Evolutionary conservation across 2,329 filamentous ascomycete genomes (phyloP), one percentile per base, ranked within the genome.

Genomic region (Dothistroma septosporum): DNA sequence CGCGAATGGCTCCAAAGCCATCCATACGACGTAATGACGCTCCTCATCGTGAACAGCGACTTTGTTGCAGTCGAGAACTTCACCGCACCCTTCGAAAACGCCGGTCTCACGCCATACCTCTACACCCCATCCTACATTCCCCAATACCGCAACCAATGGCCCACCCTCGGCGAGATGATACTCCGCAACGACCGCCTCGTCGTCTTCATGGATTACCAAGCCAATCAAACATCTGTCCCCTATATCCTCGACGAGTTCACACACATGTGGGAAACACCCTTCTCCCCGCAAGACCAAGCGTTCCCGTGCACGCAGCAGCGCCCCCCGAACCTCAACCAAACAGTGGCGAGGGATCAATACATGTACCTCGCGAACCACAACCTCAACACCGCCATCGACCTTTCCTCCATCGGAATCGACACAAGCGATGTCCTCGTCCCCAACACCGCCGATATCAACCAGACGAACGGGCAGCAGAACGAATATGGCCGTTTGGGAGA

Each of bases 311-410:
- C 79, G 0, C 81, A 87, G 41, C 85, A 96, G 72, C 87, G 92
- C 0, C 92, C 92, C 0, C 90, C 90, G 0, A 78, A 83, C 48
- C 77, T 95, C 60, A 70, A 73, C 0, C 76, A 81, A 1, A 80
- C 84, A 8, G 82, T 84, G 2, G 73, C 74, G 16, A 72, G 72
- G 0, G 78, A 79, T 60, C 79, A 87, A 32, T 82, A 87, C 48
- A 81, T 96, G 76, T 95, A 92, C 73, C 82, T 96, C 71, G 84
- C 89, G 70, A 97, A 97, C 76, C 92, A 97, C 78, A 97, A 97
- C 73, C 82, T 96, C 61, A 96, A 96, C 74, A 82, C 88, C 61
- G 82, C 92, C 66, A 83, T 96, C 63, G 83, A 83, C 57, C 76
- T 95, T 37, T 65, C 64, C 11, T 64, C 66, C 14, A 33, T 73